Conservation (phyloP, 2,329 filamentous ascomycete species). For the Plectosphaerella sp. region DNA sequence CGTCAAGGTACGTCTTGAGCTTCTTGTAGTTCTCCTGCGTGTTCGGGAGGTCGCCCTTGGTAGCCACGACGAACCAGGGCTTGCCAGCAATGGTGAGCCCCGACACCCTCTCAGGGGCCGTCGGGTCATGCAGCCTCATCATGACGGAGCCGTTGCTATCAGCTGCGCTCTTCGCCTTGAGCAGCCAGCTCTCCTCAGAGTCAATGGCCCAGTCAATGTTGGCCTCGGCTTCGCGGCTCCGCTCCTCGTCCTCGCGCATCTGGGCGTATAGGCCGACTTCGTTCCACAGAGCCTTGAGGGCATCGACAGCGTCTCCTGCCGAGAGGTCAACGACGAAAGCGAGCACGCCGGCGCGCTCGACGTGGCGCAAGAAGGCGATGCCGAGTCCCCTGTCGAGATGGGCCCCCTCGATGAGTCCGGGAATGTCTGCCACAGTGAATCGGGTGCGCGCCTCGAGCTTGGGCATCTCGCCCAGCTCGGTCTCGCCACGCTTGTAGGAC, state of each 20-base stretch:
- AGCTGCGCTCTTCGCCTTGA: background rate
- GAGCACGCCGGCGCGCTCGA: conserved; percentile 88
- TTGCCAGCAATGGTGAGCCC: conserved; percentile 82
- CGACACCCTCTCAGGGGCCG: conserved; percentile 17
- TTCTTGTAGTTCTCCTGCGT: conserved; percentile 73
- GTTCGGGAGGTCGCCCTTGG: conserved; percentile 78
- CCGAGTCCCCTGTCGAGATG: conserved; percentile 90
- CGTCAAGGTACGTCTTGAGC: conserved; percentile 66
- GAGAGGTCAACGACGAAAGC: conserved; percentile 89
- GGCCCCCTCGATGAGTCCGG: conserved; percentile 86
- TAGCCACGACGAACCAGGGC: conserved; percentile 94
- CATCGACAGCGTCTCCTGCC: conserved; percentile 72
- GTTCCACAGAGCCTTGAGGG: conserved; percentile 79
- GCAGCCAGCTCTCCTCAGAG: conserved; percentile 16
- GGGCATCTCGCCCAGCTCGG: conserved; percentile 33
- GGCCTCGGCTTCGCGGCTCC: conserved; percentile 55
- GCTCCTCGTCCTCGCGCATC: conserved; percentile 69
- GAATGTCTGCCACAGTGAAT: conserved; percentile 94
- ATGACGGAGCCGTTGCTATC: conserved; percentile 15
- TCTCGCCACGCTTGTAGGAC: conserved; percentile 23
- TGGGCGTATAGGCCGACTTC: conserved; percentile 87
- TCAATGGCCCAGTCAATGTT: conserved; percentile 44
- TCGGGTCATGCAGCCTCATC: conserved; percentile 21
- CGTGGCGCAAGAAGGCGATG: conserved; percentile 86
- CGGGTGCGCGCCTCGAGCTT: conserved; percentile 60